These are phyloP conservation scores for Chenopodium berlandieri DNA, from an alignment of 148 eudicot species.

Conservation along the genomic window DNA sequence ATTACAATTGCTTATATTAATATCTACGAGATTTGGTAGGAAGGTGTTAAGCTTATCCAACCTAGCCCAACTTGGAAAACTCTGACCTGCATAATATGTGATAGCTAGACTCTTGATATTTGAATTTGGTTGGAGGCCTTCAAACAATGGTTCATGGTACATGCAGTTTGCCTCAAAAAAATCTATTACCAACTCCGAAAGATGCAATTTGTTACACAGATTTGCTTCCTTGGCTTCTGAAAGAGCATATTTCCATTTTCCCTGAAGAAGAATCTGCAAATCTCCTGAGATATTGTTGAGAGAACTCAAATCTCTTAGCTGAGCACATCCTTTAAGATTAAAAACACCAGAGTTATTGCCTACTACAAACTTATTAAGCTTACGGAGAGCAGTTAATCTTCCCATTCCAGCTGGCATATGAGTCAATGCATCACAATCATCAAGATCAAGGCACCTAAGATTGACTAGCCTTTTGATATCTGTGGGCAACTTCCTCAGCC, in stretches of 20 bases:
- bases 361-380: conserved; percentile 11
- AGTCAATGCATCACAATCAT: conserved; percentile 11
- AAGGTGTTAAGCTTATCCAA: conserved; percentile 9
- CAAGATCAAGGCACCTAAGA: conserved; percentile 24
- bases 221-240: conserved; percentile 18
- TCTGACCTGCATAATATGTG: conserved; percentile 17
- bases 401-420: conserved; percentile 30
- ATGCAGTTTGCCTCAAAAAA: conserved; percentile 11
- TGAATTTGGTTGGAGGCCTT: conserved; percentile 17
- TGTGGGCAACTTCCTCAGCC: conserved; percentile 25
- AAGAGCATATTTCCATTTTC: conserved; percentile 11
- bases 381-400: conserved; percentile 22
- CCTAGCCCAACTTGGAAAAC: conserved; percentile 9
- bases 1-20: conserved; percentile 6
- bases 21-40: background rate
- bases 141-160: conserved; percentile 22
- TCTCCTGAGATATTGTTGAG: conserved; percentile 12
- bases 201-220: conserved; percentile 6
- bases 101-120: background rate
- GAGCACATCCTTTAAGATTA: background rate
- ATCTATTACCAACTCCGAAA: conserved; percentile 17
- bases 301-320: conserved; percentile 6
- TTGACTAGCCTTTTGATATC: conserved; percentile 6
- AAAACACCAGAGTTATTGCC: background rate
- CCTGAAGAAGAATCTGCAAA: conserved; percentile 6